Evolutionary conservation across 805 yeast species (phyloP).

Genomic region (Wilhelminamyces savonicus): DNA sequence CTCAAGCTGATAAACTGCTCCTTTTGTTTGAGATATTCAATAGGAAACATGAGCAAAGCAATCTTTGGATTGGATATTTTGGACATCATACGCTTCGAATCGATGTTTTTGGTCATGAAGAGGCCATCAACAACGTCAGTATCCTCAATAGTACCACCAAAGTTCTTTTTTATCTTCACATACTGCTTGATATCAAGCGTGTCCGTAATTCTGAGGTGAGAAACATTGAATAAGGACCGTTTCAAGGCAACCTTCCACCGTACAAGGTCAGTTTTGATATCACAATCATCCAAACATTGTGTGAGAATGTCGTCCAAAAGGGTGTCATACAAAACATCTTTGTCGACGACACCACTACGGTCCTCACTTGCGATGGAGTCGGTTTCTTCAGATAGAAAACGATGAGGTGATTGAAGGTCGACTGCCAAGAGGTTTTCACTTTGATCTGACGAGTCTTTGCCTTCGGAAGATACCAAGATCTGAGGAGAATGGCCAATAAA

Average conservation of each 20-base stretch:
- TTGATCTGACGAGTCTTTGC: not conserved
- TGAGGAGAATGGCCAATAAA: no score
- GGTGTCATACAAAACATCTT: slow-evolving; percentile 17
- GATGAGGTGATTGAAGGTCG: not conserved
- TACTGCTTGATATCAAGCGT: slow-evolving; percentile 83
- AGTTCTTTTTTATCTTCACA: slow-evolving; percentile 76
- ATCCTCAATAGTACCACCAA: slow-evolving; percentile 65
- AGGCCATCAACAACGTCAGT: slow-evolving; percentile 68
- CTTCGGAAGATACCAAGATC: no score
- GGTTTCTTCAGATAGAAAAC: not conserved
- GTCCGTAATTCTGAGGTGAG: slow-evolving; percentile 60
- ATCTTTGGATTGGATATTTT: slow-evolving; percentile 63
- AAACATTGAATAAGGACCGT: slow-evolving; percentile 47
- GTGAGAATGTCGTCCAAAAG: slow-evolving; percentile 47
- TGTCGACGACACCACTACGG: not conserved
- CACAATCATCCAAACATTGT: slow-evolving; percentile 62
- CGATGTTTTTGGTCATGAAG: slow-evolving; percentile 77
- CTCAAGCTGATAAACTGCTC: slow-evolving; percentile 78
- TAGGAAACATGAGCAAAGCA: slow-evolving; percentile 78
- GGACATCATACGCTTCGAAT: slow-evolving; percentile 72
- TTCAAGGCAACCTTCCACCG: slow-evolving; percentile 57
- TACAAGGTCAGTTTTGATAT: slow-evolving; percentile 35
- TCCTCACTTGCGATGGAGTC: not conserved
- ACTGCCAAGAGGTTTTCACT: not conserved
- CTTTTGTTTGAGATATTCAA: slow-evolving; percentile 74